Conservation (phyloP, 441 rosid species). For the Arabidopsis hybrid region DNA sequence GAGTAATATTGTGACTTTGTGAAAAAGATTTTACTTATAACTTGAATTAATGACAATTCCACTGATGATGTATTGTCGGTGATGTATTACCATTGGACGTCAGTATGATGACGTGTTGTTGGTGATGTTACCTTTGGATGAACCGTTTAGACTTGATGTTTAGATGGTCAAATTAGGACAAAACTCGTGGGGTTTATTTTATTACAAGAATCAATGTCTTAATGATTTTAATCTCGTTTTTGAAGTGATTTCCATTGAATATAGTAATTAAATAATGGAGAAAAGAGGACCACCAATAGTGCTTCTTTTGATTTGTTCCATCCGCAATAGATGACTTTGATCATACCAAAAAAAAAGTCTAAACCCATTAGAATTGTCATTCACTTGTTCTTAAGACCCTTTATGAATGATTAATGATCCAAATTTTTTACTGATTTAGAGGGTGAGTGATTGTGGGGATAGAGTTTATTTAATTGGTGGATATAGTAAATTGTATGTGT, state of each 20-base stretch:
- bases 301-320: slow-evolving; percentile 22
- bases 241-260: background rate
- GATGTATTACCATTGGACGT: slow-evolving; percentile 29
- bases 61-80: slow-evolving; percentile 3
- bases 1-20: slow-evolving; percentile 9
- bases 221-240: slow-evolving; percentile 18
- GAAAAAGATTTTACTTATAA: background rate
- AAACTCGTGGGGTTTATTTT: slow-evolving; percentile 18
- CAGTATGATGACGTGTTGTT: slow-evolving; percentile 12
- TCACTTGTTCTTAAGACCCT: slow-evolving; percentile 4
- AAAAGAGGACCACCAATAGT: slow-evolving; percentile 34
- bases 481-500: background rate
- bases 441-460: slow-evolving; percentile 1
- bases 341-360: slow-evolving; percentile 12
- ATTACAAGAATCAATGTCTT: slow-evolving; percentile 24
- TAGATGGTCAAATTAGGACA: slow-evolving; percentile 17
- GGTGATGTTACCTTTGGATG: slow-evolving; percentile 20
- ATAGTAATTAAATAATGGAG: slow-evolving; percentile 19
- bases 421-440: slow-evolving; percentile 6
- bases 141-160: slow-evolving; percentile 10
- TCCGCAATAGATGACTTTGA: slow-evolving; percentile 31
- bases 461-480: slow-evolving; percentile 11
- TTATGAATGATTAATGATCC: background rate
- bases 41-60: slow-evolving; percentile 4
- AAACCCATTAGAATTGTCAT: background rate